Evolutionary conservation across 306 rosid genomes (phyloP).

Genomic region (Pyrus betulifolia): DNA sequence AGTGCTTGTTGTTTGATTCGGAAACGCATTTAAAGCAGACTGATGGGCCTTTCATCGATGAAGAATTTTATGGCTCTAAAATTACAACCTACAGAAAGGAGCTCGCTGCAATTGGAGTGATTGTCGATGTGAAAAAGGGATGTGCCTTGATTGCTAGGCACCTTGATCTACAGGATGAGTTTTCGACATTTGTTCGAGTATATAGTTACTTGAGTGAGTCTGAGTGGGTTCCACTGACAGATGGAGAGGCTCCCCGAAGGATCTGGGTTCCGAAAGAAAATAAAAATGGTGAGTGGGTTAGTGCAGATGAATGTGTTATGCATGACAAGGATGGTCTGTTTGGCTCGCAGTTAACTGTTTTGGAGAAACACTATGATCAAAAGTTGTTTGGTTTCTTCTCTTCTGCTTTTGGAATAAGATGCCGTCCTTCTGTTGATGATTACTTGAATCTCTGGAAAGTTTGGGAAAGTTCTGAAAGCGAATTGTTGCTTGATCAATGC

Average conservation of each 20-base stretch:
- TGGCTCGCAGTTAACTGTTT: slow-evolving; percentile 30
- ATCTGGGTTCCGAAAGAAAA: slow-evolving; percentile 52
- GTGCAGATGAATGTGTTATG: slow-evolving; percentile 41
- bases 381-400: slow-evolving; percentile 37
- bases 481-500: slow-evolving; percentile 36
- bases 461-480: slow-evolving; percentile 48
- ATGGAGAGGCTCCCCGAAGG: slow-evolving; percentile 18
- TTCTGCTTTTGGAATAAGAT: slow-evolving; percentile 26
- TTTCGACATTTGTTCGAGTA: slow-evolving; percentile 23
- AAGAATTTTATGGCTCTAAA: slow-evolving; percentile 33
- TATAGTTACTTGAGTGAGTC: slow-evolving; percentile 37
- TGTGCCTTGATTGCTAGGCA: slow-evolving; percentile 35
- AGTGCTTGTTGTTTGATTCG: slow-evolving; percentile 44
- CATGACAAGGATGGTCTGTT: slow-evolving; percentile 50
- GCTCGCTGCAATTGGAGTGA: slow-evolving; percentile 50
- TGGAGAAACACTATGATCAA: slow-evolving; percentile 29
- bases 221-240: slow-evolving; percentile 32
- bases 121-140: slow-evolving; percentile 28
- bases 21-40: slow-evolving; percentile 21
- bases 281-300: slow-evolving; percentile 33
- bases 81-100: slow-evolving; percentile 35
- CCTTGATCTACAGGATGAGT: slow-evolving; percentile 27
- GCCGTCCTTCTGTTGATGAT: slow-evolving; percentile 40
- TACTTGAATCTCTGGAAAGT: slow-evolving; percentile 53
- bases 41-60: slow-evolving; percentile 72